Base-by-base conservation (phyloP, 495 filamentous ascomycete genomes). In the Amniculicola lignicola region DNA sequence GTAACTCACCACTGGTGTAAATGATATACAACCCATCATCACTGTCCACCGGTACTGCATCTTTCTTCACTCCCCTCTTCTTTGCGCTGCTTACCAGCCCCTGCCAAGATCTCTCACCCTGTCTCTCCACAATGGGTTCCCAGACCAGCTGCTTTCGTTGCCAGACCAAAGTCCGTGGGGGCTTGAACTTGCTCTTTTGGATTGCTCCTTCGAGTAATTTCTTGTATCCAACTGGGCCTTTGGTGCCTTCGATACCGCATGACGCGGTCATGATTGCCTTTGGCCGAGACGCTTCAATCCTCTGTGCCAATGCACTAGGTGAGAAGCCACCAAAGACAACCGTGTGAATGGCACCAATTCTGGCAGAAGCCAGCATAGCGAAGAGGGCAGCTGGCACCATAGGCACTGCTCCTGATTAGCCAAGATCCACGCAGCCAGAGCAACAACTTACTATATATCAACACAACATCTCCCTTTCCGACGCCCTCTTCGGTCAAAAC, bases 261-360 rank as follows among this genome's bases (percentile, higher is more conserved):
- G 87, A 92, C 2, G 91, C 90, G 3, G 91, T 95, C 69, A 96
- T 77, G 42, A 96, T 83, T 9, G 78, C 82, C 16, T 79, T 78
- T 11, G 91, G 88, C 38, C 81, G 78, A 1, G 85, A 88, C 0
- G 87, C 86, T 35, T 95, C 89, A 51, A 96, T 95, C 7, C 91
- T 79, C 68, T 96, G 92, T 2, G 91, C 90, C 21, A 95, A 76
- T 2, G 91, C 87, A 15, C 77, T 74, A 5, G 89, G 72, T 0
- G 88, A 89, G 62, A 96, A 96, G 1, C 91, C 91, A 10, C 91
- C 92, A 68, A 96, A 96, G 2, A 96, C 91, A 6, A 92, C 90
- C 3, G 88, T 82, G 60, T 96, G 91, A 48, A 95, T 84, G 5
- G 92, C 91, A 19, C 92, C 92, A 0, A 96, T 74, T 0, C 90